Evolutionary conservation across 1,139 yeast species (phyloP).

Genomic region (Pichia sp.): DNA sequence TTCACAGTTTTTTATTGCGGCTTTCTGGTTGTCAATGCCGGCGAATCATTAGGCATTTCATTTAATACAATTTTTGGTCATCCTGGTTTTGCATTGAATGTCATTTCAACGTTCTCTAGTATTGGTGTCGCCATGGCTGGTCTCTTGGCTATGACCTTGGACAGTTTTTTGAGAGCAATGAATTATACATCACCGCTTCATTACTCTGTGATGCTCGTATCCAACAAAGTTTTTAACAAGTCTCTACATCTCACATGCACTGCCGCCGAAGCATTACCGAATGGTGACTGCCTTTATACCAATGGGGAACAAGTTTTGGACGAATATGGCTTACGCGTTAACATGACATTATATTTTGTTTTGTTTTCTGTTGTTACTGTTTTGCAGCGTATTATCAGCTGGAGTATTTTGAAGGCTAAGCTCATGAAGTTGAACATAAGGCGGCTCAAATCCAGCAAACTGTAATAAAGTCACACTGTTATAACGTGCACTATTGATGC

Average conservation of each 20-base stretch:
- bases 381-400: conserved; percentile 34
- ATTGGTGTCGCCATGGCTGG: conserved; percentile 83
- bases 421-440: conserved; percentile 19
- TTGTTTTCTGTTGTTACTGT: conserved; percentile 32
- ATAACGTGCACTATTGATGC: too few relatives aligned
- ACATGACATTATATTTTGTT: conserved; percentile 28
- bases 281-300: conserved; percentile 34
- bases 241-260: conserved; percentile 35
- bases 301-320: conserved; percentile 46
- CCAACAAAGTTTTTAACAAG: conserved; percentile 40
- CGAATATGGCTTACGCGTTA: conserved; percentile 33
- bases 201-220: conserved; percentile 53
- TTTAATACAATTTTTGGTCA: conserved; percentile 70
- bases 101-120: conserved; percentile 55
- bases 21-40: conserved; percentile 56
- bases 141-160: conserved; percentile 73
- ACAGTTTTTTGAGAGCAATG: conserved; percentile 56
- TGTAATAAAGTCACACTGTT: background rate
- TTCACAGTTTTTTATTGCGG: conserved; percentile 56
- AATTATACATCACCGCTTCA: conserved; percentile 72
- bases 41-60: conserved; percentile 77
- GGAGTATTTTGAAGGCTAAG: conserved; percentile 27
- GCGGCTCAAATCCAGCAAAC: conserved; percentile 2
- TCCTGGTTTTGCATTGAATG: conserved; percentile 72
- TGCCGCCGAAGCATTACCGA: conserved; percentile 22